Evolutionary conservation across 192 early-diverging fungal genomes (phyloP).

Genomic region (Spinellus fusiger): DNA sequence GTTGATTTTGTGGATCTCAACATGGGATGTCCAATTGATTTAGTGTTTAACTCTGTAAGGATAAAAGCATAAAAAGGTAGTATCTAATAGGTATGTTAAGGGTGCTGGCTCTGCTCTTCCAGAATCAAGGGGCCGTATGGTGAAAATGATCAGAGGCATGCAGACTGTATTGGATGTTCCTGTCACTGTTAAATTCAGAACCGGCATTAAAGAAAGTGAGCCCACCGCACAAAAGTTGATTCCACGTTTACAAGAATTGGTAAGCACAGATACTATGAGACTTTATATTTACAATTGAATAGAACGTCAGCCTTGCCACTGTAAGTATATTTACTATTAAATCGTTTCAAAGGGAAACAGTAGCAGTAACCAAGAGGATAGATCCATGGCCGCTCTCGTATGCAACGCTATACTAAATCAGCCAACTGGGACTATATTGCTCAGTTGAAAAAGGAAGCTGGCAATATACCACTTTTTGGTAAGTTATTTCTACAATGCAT

Average conservation of each 20-base stretch:
- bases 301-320: conserved; percentile 59
- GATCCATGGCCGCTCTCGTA: conserved; percentile 86
- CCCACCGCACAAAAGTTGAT: conserved; percentile 71
- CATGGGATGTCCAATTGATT: conserved; percentile 93
- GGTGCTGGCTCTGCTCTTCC: conserved; percentile 85
- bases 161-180: conserved; percentile 66
- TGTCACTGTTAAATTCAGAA: conserved; percentile 89
- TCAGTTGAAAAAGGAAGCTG: conserved; percentile 38
- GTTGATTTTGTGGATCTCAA: conserved; percentile 97
- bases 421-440: conserved; percentile 94
- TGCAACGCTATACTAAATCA: conserved; percentile 84
- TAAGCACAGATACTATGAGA: conserved; percentile 6
- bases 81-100: conserved; percentile 6
- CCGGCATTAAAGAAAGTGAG: conserved; percentile 56
- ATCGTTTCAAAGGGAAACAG: not conserved
- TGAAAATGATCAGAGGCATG: conserved; percentile 73
- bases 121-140: conserved; percentile 55
- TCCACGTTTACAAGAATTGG: conserved; percentile 57
- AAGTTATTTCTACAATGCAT: too few species aligned
- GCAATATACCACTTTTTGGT: conserved; percentile 55
- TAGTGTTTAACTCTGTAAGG: conserved; percentile 60
- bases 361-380: conserved; percentile 2
- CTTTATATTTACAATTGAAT: not conserved
- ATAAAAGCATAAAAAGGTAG: not conserved
- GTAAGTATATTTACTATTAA: conserved; percentile 16